phyloP scores from a whole-genome alignment of 2,329 filamentous ascomycete species.

The Graphilbum sp. region DNA sequence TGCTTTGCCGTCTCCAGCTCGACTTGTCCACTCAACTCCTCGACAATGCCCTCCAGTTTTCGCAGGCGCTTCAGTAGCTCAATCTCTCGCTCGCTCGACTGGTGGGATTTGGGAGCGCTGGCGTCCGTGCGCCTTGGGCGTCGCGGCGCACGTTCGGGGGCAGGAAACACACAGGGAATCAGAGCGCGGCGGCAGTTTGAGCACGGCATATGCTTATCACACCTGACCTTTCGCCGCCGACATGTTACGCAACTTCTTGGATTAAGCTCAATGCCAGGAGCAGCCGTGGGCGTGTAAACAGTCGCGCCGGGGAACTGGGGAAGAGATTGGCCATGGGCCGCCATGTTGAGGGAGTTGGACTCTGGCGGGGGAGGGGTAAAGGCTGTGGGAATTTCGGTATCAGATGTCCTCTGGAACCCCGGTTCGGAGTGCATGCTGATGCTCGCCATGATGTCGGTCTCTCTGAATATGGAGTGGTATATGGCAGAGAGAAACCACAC shows the following conservation, averaged over 20 bases:
- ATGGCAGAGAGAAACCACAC: too few species aligned
- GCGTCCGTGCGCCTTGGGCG: constrained; percentile 46
- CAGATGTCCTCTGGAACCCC: too few species aligned
- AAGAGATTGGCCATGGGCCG: constrained; percentile 4
- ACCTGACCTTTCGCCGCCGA: constrained; percentile 38
- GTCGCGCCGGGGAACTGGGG: constrained; percentile 13
- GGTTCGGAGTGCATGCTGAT: too few species aligned
- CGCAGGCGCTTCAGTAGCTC: constrained; percentile 58
- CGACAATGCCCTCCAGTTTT: constrained; percentile 61
- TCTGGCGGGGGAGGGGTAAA: too few species aligned
- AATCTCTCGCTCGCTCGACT: constrained; percentile 43
- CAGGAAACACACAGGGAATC: constrained; percentile 34
- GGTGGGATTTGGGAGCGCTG: constrained; percentile 37
- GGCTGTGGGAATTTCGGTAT: too few species aligned
- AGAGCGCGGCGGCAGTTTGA: constrained; percentile 37
- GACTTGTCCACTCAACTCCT: constrained; percentile 49
- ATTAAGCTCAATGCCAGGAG: constrained; percentile 15
- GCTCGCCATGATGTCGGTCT: too few species aligned
- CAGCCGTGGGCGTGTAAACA: constrained; percentile 12
- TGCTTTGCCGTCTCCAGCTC: constrained; percentile 32
- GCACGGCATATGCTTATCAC: constrained; percentile 38
- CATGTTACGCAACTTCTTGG: constrained; percentile 33
- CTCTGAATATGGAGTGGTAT: too few species aligned
- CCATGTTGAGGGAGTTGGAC: too few species aligned
- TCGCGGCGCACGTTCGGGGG: constrained; percentile 30